Base-by-base conservation (phyloP, 495 filamentous ascomycete species). In the Penicillium longicatenatum region DNA sequence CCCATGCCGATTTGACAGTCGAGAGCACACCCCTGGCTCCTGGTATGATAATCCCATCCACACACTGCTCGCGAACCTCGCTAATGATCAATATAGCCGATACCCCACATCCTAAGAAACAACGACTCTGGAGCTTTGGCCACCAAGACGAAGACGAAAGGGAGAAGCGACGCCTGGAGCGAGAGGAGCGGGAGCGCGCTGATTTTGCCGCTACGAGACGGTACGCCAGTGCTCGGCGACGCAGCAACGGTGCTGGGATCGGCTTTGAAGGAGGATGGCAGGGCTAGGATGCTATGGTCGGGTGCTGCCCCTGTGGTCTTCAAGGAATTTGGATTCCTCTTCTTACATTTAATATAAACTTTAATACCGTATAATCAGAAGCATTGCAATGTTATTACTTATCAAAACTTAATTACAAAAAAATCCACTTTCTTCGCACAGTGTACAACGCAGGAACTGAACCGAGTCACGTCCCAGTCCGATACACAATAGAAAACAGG, bases 261-360 rank as follows among this genome's bases (percentile, higher is more conserved):
- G 49, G 49, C 6, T 58, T 58, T 19, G 41, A 58, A 24, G 48
- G 49, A 14, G 55, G 49, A 16, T 58, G 55, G 55, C 55, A 57
- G 33, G 42, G 42, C 11, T 45, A 19, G 20, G 26, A 26, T 26
- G 26, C 26, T 26, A 26, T 6, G 26, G 26, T 26, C 26, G 26
- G 26, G 26, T 26, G 26, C 26, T 6, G 26, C 26, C n/a, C n/a
- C n/a, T n/a, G 7, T 26, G 26, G 7, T 26, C 26, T 26, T 26
- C 26, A 4, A 26, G 26, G 26, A 6, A 26, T 6, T 26, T 4
- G 7, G 7, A 6, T 26, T 26, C 26, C 26, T 6, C 26, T 6
- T 26, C 26, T 26, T 26, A 26, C 1, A 26, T 26, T 26, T 26
- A 26, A 26, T 26, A 26, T 26, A 26, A 26, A 5, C 26, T 26